Conservation (phyloP, 345 rosid species). For the Noccaea bulbosa region DNA sequence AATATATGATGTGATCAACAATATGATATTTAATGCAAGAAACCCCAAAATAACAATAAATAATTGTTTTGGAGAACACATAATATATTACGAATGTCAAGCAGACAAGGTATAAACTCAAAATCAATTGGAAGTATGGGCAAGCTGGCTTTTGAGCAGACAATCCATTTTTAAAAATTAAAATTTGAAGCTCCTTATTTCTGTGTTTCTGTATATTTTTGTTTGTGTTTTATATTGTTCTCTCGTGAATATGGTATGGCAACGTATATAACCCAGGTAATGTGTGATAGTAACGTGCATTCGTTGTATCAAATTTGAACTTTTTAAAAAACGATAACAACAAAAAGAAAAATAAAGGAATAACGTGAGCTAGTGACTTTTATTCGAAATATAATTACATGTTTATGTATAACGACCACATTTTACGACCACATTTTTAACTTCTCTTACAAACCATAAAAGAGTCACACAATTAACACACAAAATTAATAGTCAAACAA, state of each 20-base stretch:
- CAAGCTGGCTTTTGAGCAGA: slow-evolving; percentile 29
- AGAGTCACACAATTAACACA: no score
- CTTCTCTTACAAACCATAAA: no score
- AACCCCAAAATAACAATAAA: no score
- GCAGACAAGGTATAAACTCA: slow-evolving; percentile 20
- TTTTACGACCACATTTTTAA: no score
- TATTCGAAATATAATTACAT: no score
- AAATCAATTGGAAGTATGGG: slow-evolving; percentile 20
- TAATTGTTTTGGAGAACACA: no score
- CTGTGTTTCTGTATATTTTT: background rate
- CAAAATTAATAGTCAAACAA: no score
- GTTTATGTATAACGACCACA: no score
- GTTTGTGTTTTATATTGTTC: background rate
- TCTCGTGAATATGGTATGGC: slow-evolving; percentile 16
- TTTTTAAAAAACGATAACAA: background rate
- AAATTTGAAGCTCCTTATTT: background rate
- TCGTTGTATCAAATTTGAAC: background rate
- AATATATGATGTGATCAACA: no score
- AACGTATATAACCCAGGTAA: background rate
- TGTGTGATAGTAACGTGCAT: slow-evolving; percentile 3
- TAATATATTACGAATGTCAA: slow-evolving; percentile 19
- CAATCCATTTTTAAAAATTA: background rate
- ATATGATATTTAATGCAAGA: no score
- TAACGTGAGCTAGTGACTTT: no score
- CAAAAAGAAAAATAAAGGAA: background rate